These are phyloP conservation scores for Talaromyces sp. DNA, from an alignment of 2,329 filamentous ascomycete species.

Conservation along the genomic window DNA sequence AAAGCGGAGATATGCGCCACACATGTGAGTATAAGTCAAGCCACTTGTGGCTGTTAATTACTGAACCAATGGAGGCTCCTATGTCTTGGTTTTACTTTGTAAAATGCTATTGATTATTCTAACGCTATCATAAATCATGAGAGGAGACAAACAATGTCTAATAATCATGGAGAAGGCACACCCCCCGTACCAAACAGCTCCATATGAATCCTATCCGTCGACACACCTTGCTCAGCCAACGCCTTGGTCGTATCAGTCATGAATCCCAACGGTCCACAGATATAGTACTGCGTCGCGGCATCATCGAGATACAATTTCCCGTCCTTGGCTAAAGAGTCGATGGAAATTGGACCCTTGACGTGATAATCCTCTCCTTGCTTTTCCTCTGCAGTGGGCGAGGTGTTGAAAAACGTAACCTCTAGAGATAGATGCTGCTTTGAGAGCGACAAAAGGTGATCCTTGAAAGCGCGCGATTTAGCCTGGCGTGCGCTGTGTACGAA, in stretches of 20 bases:
- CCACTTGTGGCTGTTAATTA: not conserved
- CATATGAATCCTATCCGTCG: slow-evolving; percentile 41
- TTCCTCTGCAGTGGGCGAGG: slow-evolving; percentile 46
- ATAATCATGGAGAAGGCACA: slow-evolving; percentile 21
- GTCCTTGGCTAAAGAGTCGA: slow-evolving; percentile 54
- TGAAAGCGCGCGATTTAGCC: slow-evolving; percentile 50
- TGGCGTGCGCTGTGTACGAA: slow-evolving; percentile 59
- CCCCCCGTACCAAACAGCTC: slow-evolving; percentile 65
- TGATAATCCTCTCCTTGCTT: slow-evolving; percentile 58
- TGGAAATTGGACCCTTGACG: slow-evolving; percentile 55
- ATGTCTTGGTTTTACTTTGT: too few relatives aligned
- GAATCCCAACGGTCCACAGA: slow-evolving; percentile 68
- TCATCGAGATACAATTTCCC: slow-evolving; percentile 56
- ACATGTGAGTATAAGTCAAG: not conserved
- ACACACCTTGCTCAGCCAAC: slow-evolving; percentile 9
- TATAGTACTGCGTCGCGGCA: slow-evolving; percentile 60
- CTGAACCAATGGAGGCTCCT: too few relatives aligned
- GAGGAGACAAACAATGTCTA: not conserved
- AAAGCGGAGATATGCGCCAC: slow-evolving; percentile 2
- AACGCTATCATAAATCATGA: slow-evolving; percentile 13
- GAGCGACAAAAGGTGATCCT: slow-evolving; percentile 50
- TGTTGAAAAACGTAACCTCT: slow-evolving; percentile 57
- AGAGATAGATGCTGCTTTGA: slow-evolving; percentile 47
- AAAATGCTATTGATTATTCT: not conserved
- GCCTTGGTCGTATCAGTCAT: slow-evolving; percentile 48